phyloP scores from a whole-genome alignment of 768 basidiomycete genomes.

The Sporobolomyces pararoseus region DNA sequence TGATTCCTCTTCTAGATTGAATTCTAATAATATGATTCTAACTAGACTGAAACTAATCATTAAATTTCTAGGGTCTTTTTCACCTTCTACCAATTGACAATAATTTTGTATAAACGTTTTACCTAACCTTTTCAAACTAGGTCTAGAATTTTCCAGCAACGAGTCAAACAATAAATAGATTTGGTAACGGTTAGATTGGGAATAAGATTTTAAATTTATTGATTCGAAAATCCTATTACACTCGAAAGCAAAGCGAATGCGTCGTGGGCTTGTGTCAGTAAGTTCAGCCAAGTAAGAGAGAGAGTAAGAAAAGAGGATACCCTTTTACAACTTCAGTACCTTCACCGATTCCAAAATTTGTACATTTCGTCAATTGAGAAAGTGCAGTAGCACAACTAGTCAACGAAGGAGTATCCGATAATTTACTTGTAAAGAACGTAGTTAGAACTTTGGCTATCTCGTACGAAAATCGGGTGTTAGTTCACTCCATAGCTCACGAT shows the following conservation, averaged over 20 bases:
- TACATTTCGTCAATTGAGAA: slow-evolving; percentile 60
- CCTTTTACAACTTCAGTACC: slow-evolving; percentile 59
- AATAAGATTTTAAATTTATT: slow-evolving; percentile 74
- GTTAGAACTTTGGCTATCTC: slow-evolving; percentile 73
- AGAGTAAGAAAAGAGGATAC: slow-evolving; percentile 50
- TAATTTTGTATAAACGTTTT: slow-evolving; percentile 67
- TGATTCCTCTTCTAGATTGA: slow-evolving; percentile 67
- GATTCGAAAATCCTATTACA: slow-evolving; percentile 64
- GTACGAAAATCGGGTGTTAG: neutral
- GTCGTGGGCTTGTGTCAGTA: too few species aligned
- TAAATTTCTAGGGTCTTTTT: slow-evolving; percentile 95
- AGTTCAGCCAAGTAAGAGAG: neutral
- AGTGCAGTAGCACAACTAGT: slow-evolving; percentile 77
- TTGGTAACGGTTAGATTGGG: slow-evolving; percentile 73
- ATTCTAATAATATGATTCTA: slow-evolving; percentile 79
- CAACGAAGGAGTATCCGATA: slow-evolving; percentile 71
- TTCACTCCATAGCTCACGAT: too few species aligned
- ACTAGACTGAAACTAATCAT: slow-evolving; percentile 83
- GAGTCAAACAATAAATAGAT: slow-evolving; percentile 79
- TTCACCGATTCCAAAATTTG: slow-evolving; percentile 64
- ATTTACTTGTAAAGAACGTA: slow-evolving; percentile 74
- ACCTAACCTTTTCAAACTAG: slow-evolving; percentile 34
- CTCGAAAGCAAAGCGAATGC: neutral
- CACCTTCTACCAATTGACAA: slow-evolving; percentile 77
- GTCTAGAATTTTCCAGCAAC: slow-evolving; percentile 63